A percentile compares a stretch with the other conserved stretches of the same genome.
Evolutionary conservation across 768 basidiomycete genomes (phyloP).

Genomic region (Arthromyces matolae): DNA sequence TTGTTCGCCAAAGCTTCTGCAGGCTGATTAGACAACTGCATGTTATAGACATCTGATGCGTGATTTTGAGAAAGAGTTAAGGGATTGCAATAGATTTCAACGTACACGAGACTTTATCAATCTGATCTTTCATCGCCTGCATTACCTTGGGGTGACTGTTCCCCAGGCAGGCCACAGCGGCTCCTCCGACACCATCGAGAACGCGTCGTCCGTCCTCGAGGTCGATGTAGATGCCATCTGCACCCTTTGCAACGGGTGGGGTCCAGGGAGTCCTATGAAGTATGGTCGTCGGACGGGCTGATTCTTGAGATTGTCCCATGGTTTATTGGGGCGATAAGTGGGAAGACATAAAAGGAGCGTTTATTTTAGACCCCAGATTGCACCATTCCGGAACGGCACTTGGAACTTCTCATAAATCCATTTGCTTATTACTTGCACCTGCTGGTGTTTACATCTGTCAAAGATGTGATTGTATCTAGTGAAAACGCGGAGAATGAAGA

Average conservation of each 20-base stretch:
- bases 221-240: slow-evolving; percentile 66
- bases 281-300: slow-evolving; percentile 32
- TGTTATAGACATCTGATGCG: slow-evolving; percentile 74
- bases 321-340: neutral
- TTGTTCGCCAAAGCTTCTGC: slow-evolving; percentile 75
- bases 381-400: slow-evolving; percentile 2
- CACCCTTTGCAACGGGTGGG: slow-evolving; percentile 64
- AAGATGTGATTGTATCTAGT: no score
- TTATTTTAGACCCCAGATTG: slow-evolving; percentile 4
- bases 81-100: slow-evolving; percentile 11
- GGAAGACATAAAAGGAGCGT: no score
- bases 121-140: slow-evolving; percentile 74
- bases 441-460: no score
- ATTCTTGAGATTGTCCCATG: neutral
- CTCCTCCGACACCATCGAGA: slow-evolving; percentile 82
- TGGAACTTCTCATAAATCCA: neutral
- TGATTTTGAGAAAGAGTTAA: neutral
- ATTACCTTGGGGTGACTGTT: slow-evolving; percentile 68
- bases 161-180: slow-evolving; percentile 79
- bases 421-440: neutral
- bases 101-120: slow-evolving; percentile 75
- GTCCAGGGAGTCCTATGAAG: slow-evolving; percentile 72
- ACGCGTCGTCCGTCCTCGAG: slow-evolving; percentile 66
- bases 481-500: no score
- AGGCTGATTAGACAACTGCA: slow-evolving; percentile 78